These are phyloP conservation scores for Knufia fluminis DNA, from an alignment of 2,329 filamentous ascomycete genomes.

Conservation along the genomic window DNA sequence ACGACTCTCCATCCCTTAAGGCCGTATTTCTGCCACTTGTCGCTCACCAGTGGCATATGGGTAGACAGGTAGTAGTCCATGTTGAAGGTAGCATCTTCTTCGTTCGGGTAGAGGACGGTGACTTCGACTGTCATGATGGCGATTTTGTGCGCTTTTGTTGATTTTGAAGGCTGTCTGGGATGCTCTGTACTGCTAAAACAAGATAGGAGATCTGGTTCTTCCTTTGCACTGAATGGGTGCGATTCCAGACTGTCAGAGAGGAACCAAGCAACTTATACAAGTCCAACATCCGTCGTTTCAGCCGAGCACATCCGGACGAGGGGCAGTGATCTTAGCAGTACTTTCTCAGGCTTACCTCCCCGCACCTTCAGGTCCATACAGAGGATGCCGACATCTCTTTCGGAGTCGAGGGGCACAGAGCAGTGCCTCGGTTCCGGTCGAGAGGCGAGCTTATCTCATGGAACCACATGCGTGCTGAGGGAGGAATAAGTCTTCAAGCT, in stretches of 20 bases:
- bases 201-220: neutral
- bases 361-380: too few species aligned
- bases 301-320: too few species aligned
- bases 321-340: too few species aligned
- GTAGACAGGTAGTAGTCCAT: slow-evolving; percentile 40
- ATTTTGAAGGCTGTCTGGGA: neutral
- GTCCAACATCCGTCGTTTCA: too few species aligned
- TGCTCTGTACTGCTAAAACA: neutral
- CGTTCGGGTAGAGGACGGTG: slow-evolving; percentile 33
- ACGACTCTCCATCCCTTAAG: slow-evolving; percentile 30
- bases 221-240: neutral
- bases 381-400: too few species aligned
- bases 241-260: neutral
- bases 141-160: neutral
- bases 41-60: slow-evolving; percentile 39
- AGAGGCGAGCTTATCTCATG: too few species aligned
- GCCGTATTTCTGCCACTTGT: slow-evolving; percentile 33
- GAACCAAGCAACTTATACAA: too few species aligned
- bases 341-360: too few species aligned
- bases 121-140: slow-evolving; percentile 2
- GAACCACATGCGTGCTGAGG: too few species aligned
- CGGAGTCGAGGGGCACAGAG: too few species aligned
- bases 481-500: too few species aligned
- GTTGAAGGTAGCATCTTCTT: slow-evolving; percentile 36
- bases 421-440: too few species aligned